These are phyloP conservation scores for Neonectria sp. DNA, from an alignment of 2,329 filamentous ascomycete species.

Conservation along the genomic window DNA sequence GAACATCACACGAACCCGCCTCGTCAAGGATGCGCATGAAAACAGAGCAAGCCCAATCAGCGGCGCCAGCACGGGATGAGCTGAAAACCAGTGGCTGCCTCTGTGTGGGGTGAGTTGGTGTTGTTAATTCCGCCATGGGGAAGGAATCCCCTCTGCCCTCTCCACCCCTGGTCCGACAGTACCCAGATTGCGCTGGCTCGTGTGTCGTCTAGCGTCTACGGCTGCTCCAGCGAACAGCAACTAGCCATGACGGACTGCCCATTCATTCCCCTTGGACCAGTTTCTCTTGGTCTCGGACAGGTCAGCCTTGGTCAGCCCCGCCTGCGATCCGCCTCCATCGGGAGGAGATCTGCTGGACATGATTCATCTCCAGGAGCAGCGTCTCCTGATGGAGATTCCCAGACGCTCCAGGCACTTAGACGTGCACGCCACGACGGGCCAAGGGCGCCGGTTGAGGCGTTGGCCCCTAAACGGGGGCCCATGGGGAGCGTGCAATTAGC, in stretches of 20 bases:
- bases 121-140: slow-evolving; percentile 30
- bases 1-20: slow-evolving; percentile 31
- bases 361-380: slow-evolving; percentile 4
- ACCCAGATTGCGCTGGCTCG: neutral
- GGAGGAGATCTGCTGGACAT: slow-evolving; percentile 5
- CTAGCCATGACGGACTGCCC: neutral
- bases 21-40: slow-evolving; percentile 19
- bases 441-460: slow-evolving; percentile 14
- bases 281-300: slow-evolving; percentile 8
- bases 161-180: too few relatives aligned
- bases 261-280: neutral
- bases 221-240: neutral
- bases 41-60: slow-evolving; percentile 25
- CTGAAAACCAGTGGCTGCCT: slow-evolving; percentile 34
- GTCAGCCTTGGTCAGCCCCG: slow-evolving; percentile 31
- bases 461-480: slow-evolving; percentile 12
- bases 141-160: neutral
- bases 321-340: slow-evolving; percentile 8
- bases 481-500: slow-evolving; percentile 23
- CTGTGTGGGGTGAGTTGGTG: slow-evolving; percentile 23
- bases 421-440: neutral
- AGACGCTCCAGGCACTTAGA: neutral
- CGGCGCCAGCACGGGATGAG: slow-evolving; percentile 31
- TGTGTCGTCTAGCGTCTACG: slow-evolving; percentile 1
- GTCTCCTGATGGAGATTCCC: neutral